A percentile compares a stretch with the other conserved stretches of the same genome.
Evolutionary conservation across 2,329 filamentous ascomycete genomes (phyloP).

Genomic region (Scytalidium lignicola): DNA sequence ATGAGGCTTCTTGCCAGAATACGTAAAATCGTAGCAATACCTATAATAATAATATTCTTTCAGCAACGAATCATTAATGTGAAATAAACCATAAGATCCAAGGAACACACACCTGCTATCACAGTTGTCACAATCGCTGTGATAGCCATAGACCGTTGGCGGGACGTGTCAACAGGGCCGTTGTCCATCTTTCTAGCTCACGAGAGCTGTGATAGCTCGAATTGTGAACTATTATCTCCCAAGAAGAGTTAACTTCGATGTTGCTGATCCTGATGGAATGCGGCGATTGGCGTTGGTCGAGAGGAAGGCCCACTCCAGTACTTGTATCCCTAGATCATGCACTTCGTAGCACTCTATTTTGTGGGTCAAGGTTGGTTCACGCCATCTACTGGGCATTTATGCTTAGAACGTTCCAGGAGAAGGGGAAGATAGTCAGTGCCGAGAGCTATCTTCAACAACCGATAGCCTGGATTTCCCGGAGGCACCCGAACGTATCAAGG

Average conservation of each 20-base stretch:
- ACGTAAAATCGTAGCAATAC: constrained; percentile 6
- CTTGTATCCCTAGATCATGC: too few species aligned
- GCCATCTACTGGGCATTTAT: too few species aligned
- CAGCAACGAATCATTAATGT: background rate
- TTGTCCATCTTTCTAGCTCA: background rate
- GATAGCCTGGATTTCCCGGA: too few species aligned
- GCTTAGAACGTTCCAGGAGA: too few species aligned
- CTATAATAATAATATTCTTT: constrained; percentile 1
- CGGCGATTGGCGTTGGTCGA: background rate
- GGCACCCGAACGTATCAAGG: too few species aligned
- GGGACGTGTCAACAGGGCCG: background rate
- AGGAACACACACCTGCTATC: constrained; percentile 10
- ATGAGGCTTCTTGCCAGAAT: constrained; percentile 7
- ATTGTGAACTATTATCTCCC: background rate
- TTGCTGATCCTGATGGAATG: background rate
- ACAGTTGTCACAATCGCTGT: constrained; percentile 6
- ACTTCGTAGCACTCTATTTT: too few species aligned
- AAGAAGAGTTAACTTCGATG: background rate
- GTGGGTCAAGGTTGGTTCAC: too few species aligned
- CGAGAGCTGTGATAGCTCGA: background rate
- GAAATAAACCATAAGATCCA: background rate
- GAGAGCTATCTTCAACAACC: too few species aligned
- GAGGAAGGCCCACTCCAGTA: too few species aligned
- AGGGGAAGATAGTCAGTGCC: too few species aligned
- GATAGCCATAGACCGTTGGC: background rate